Conservation (phyloP, 306 rosid genomes). For the Dalbergia oliveri region DNA sequence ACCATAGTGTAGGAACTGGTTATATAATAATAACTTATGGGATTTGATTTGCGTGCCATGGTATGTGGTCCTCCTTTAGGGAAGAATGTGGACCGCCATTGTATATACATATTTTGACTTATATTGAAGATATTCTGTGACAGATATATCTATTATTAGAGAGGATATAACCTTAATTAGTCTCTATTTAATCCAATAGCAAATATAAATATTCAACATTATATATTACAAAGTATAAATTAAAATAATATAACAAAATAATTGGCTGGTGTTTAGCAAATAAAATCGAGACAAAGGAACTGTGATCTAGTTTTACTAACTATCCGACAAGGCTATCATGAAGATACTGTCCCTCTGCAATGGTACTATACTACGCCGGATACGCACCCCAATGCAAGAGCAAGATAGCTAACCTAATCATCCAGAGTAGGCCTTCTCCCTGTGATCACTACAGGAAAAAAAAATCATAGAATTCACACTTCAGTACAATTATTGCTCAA, state of each 20-base stretch:
- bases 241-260: background rate
- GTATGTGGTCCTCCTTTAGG: background rate
- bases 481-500: slow-evolving; percentile 35
- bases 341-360: background rate
- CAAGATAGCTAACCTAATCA: background rate
- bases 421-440: slow-evolving; percentile 27
- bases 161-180: no score
- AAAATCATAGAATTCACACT: slow-evolving; percentile 2
- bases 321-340: slow-evolving; percentile 9
- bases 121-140: no score
- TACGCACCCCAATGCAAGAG: slow-evolving; percentile 4
- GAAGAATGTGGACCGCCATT: no score
- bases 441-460: background rate
- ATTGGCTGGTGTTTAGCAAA: background rate
- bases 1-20: background rate
- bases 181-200: no score
- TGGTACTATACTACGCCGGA: slow-evolving; percentile 6
- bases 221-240: no score
- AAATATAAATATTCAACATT: no score
- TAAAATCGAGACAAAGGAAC: background rate
- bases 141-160: no score
- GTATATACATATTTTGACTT: no score
- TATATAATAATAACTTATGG: no score
- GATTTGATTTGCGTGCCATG: background rate
- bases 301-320: background rate